Evolutionary conservation across 2,329 filamentous ascomycete genomes (phyloP), one percentile per base, ranked within the genome.

Genomic region (Ploettnerulaceae sp.): DNA sequence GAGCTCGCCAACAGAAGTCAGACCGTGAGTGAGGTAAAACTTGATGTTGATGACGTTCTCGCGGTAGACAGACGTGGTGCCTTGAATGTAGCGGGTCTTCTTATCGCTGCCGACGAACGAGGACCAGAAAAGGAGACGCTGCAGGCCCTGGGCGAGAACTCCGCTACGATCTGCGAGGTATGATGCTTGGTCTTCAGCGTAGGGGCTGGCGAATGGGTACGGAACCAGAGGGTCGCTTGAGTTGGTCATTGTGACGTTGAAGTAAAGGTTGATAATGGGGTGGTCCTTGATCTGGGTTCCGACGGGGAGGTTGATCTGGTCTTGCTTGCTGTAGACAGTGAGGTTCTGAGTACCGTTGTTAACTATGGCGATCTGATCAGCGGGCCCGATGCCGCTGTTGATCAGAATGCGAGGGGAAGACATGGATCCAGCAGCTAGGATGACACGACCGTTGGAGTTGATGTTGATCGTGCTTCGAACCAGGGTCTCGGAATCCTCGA

Each of bases 301-400:
- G 4, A 45, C 41, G 6, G 41, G 41, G 3, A 36, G 17, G n/a
- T 36, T 45, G 11, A 45, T 45, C 41, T 32, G 37, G n/a, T 45
- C 41, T n/a, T n/a, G n/a, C n/a, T n/a, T n/a, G 22, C 32, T 45
- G 15, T 45, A 32, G 17, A 32, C 20, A 15, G 28, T 24, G 24
- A 28, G n/a, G n/a, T 15, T 14, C 7, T 20, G 25, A 18, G 41
- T 36, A 14, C 41, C 21, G 7, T 32, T 11, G 14, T 36, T 45
- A 8, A 36, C 41, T 12, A 25, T 36, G 17, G 26, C 37, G 24
- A 45, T 45, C 24, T 36, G 32, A 17, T 14, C 41, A 9, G 41
- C 14, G 5, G 41, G 32, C 4, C 32, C 41, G 17, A 45, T 45
- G 8, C 32, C 41, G 4, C 32, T 36, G 22, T 45, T 45, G 41